Percentiles rank a stretch among this genome's conserved stretches.
Evolutionary conservation across 352 stramenopile species (phyloP).

Genomic region (Phytophthora foliorum): DNA sequence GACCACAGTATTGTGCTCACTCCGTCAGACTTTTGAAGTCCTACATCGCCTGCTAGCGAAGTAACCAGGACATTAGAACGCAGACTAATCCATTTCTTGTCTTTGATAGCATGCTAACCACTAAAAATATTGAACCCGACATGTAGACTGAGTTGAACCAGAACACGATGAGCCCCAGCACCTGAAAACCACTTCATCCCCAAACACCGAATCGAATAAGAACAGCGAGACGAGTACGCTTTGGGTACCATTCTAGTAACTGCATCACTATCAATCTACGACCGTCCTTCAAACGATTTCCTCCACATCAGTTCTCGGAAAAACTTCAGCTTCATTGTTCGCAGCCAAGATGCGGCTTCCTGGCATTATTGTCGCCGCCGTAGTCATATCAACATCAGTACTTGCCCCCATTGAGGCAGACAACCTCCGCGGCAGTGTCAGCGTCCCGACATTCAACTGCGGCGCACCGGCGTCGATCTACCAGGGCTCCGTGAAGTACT

Average conservation of each 20-base stretch:
- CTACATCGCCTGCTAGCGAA: background rate
- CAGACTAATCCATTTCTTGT: background rate
- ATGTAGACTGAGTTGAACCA: too few relatives aligned
- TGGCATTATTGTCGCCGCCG: background rate
- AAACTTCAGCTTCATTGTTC: background rate
- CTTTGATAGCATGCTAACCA: background rate
- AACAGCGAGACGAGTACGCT: constrained; percentile 23
- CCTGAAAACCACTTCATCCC: constrained; percentile 1
- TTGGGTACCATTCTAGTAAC: background rate
- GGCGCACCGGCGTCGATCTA: constrained; percentile 39
- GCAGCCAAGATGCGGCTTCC: constrained; percentile 13
- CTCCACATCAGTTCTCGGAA: background rate
- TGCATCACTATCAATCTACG: background rate
- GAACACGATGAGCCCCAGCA: constrained; percentile 7
- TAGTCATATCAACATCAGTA: background rate
- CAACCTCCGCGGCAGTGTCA: constrained; percentile 35
- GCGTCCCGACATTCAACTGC: constrained; percentile 27
- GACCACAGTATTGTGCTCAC: constrained; percentile 37
- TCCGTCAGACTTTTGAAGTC: constrained; percentile 27
- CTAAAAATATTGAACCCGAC: constrained; percentile 24
- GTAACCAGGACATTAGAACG: background rate
- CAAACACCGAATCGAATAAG: constrained; percentile 23
- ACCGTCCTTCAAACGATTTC: background rate
- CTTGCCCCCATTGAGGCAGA: constrained; percentile 17
- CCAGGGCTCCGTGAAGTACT: constrained; percentile 55